Evolutionary conservation across 2,329 filamentous ascomycete genomes (phyloP).

Genomic region (Blumeriella jaapii): DNA sequence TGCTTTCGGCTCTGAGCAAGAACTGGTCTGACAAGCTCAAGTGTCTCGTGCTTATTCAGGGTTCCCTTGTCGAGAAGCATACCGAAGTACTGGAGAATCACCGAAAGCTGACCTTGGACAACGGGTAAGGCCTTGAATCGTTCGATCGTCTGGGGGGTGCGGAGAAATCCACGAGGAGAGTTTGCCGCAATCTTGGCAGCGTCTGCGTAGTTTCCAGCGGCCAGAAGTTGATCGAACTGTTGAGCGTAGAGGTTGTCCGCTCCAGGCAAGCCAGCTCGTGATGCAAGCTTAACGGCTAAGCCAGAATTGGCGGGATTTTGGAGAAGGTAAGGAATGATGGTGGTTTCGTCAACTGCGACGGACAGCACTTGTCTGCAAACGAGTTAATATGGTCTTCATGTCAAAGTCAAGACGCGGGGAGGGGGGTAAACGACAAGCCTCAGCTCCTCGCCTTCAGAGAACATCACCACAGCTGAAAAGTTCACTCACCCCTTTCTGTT

Average conservation of each 20-base stretch:
- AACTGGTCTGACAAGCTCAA: slow-evolving; percentile 88
- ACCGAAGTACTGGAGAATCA: slow-evolving; percentile 94
- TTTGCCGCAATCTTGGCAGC: slow-evolving; percentile 95
- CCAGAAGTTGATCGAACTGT: slow-evolving; percentile 83
- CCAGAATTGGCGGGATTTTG: slow-evolving; percentile 91
- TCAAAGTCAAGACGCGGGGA: too few species aligned
- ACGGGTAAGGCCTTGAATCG: slow-evolving; percentile 81
- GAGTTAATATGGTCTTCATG: too few species aligned
- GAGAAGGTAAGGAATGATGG: slow-evolving; percentile 85
- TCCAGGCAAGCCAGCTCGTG: slow-evolving; percentile 82
- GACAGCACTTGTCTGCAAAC: slow-evolving; percentile 92
- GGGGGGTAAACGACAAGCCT: too few species aligned
- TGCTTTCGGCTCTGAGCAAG: slow-evolving; percentile 91
- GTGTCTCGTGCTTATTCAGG: slow-evolving; percentile 84
- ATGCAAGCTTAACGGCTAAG: slow-evolving; percentile 92
- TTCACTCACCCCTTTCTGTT: slow-evolving; percentile 98
- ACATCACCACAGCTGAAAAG: too few species aligned
- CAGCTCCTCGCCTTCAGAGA: too few species aligned
- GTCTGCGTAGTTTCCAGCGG: slow-evolving; percentile 67
- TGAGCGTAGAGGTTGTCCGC: slow-evolving; percentile 88
- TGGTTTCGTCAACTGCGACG: slow-evolving; percentile 85
- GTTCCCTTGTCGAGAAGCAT: slow-evolving; percentile 92
- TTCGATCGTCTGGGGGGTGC: slow-evolving; percentile 90
- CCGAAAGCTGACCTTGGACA: slow-evolving; percentile 76
- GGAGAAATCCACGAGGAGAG: slow-evolving; percentile 89